phyloP scores from a whole-genome alignment of 2,329 filamentous ascomycete species.

The Aspergillus uvarum region DNA sequence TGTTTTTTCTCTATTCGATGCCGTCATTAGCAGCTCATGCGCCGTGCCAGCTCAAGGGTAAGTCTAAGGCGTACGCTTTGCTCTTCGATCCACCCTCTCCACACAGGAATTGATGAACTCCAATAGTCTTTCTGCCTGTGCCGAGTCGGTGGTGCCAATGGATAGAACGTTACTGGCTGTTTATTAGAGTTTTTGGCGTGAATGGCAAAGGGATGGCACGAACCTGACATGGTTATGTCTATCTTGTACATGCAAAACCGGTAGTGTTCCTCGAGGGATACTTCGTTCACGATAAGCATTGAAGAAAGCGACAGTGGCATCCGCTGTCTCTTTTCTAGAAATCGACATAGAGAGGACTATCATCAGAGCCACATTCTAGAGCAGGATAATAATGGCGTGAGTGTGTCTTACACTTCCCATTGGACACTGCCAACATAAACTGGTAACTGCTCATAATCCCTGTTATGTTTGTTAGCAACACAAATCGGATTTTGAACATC shows the following conservation, averaged over 20 bases:
- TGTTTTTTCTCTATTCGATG: too few species aligned
- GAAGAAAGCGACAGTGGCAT: slow-evolving; percentile 6
- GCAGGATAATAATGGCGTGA: background rate
- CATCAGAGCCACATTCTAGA: background rate
- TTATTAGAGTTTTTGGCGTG: background rate
- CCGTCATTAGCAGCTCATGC: too few species aligned
- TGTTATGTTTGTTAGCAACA: too few species aligned
- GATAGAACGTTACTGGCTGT: slow-evolving; percentile 1
- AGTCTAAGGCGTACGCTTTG: too few species aligned
- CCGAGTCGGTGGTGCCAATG: background rate
- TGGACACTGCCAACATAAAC: slow-evolving; percentile 9
- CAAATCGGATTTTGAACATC: too few species aligned
- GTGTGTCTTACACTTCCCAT: slow-evolving; percentile 8
- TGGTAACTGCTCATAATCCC: background rate
- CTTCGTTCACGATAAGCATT: slow-evolving; percentile 7
- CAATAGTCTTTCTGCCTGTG: background rate
- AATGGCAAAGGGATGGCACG: background rate
- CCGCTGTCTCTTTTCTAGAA: slow-evolving; percentile 3
- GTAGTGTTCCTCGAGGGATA: background rate
- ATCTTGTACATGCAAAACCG: slow-evolving; percentile 2
- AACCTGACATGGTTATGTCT: slow-evolving; percentile 7
- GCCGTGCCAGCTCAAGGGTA: too few species aligned
- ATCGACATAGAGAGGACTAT: background rate
- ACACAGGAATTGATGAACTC: background rate
- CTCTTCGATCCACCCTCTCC: too few species aligned